Conservation (phyloP, 257 asterid species). For the Nicotiana noctiflora region DNA sequence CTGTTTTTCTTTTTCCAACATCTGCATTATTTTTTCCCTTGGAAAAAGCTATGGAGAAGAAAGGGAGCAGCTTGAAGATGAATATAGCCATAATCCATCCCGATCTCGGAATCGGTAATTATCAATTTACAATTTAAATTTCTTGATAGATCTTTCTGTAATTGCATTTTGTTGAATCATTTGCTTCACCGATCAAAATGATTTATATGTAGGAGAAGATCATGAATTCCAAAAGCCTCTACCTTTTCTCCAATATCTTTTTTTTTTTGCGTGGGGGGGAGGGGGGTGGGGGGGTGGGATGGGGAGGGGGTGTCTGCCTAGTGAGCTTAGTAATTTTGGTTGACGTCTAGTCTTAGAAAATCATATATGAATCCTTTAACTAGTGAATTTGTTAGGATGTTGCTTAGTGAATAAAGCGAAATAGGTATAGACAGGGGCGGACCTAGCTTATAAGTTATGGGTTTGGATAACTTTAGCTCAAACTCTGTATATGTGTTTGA, state of each 20-base stretch:
- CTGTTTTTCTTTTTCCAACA: background rate
- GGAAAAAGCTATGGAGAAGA: constrained; percentile 17
- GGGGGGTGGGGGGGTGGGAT: too few relatives aligned
- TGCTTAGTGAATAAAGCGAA: too few relatives aligned
- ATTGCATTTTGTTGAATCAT: background rate
- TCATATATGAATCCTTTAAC: too few relatives aligned
- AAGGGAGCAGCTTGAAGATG: constrained; percentile 18
- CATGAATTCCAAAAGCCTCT: background rate
- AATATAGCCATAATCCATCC: constrained; percentile 9
- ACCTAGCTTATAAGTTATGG: too few relatives aligned
- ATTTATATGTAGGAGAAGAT: background rate
- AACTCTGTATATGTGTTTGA: too few relatives aligned
- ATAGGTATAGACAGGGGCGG: too few relatives aligned
- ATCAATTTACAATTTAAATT: background rate
- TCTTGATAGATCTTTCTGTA: background rate
- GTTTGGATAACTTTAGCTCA: too few relatives aligned
- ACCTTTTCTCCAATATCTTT: background rate
- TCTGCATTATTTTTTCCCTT: background rate
- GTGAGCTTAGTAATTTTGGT: too few relatives aligned
- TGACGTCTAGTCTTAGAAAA: too few relatives aligned
- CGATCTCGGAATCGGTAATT: constrained; percentile 40
- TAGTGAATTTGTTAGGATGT: too few relatives aligned
- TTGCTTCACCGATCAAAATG: background rate
- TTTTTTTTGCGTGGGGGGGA: too few relatives aligned
- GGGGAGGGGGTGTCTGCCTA: too few relatives aligned